A percentile compares a stretch with the other conserved stretches of the same genome.
Evolutionary conservation across 2,329 filamentous ascomycete genomes (phyloP).

Genomic region (Calcarisporium arbuscula): DNA sequence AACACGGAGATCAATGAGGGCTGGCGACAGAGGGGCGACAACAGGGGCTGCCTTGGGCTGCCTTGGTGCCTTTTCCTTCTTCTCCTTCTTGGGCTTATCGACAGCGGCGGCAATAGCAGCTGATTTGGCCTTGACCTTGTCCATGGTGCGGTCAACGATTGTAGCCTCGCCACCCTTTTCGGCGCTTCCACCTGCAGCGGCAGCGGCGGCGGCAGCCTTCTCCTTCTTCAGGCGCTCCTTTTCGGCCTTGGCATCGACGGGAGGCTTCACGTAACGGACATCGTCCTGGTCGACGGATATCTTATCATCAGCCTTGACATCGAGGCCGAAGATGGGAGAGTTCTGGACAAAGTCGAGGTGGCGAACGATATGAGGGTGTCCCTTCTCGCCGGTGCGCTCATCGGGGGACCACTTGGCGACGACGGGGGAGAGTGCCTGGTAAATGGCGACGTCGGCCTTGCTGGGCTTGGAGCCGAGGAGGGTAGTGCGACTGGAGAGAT

Average conservation of each 20-base stretch:
- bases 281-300: constrained; percentile 71
- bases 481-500: constrained; percentile 83
- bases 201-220: constrained; percentile 65
- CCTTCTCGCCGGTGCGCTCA: constrained; percentile 82
- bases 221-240: constrained; percentile 97
- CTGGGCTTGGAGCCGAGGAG: constrained; percentile 86
- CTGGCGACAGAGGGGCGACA: constrained; percentile 72
- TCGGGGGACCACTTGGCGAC: constrained; percentile 77
- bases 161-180: constrained; percentile 41
- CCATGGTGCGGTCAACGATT: constrained; percentile 56
- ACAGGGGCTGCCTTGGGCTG: constrained; percentile 60
- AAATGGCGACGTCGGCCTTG: constrained; percentile 78
- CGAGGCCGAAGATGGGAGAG: constrained; percentile 65
- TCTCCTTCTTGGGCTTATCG: constrained; percentile 67
- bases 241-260: constrained; percentile 85
- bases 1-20: constrained; percentile 88
- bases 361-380: constrained; percentile 85
- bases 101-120: constrained; percentile 29
- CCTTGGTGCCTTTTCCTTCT: constrained; percentile 84
- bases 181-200: constrained; percentile 32
- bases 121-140: constrained; percentile 49
- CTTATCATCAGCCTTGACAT: constrained; percentile 66
- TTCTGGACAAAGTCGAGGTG: constrained; percentile 95
- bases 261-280: constrained; percentile 81
- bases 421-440: constrained; percentile 67